Conservation (phyloP, 352 stramenopile species). For the Phytophthora litchii region DNA sequence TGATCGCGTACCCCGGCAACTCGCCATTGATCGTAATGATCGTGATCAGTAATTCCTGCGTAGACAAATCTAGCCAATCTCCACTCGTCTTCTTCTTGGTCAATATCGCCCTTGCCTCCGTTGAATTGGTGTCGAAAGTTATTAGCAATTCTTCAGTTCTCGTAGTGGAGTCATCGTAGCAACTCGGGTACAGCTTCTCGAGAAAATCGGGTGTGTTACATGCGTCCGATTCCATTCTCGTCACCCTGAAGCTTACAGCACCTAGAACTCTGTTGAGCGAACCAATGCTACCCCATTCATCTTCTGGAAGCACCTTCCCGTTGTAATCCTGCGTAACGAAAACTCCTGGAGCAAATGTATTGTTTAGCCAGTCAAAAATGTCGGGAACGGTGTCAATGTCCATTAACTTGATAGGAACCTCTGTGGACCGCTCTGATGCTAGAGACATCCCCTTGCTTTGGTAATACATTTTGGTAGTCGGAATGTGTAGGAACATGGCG, state of each 20-base stretch:
- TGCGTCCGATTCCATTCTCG: conserved; percentile 11
- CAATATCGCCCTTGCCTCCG: conserved; percentile 3
- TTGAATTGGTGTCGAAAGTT: conserved; percentile 13
- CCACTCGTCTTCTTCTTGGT: conserved; percentile 5
- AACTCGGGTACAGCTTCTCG: conserved; percentile 7
- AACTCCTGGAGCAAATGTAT: conserved; percentile 45
- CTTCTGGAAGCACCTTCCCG: conserved; percentile 26
- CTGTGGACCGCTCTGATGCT: conserved; percentile 28
- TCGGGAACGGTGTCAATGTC: conserved; percentile 40
- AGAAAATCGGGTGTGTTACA: conserved; percentile 10
- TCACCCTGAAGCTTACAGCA: conserved; percentile 38
- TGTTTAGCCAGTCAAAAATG: conserved; percentile 50
- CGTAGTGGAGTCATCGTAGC: conserved; percentile 3
- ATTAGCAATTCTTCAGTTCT: conserved; percentile 7
- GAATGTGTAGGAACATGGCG: conserved; percentile 53
- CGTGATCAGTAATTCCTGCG: conserved; percentile 8
- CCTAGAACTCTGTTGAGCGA: conserved; percentile 47
- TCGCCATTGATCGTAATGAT: conserved; percentile 16
- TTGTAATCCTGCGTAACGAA: conserved; percentile 60
- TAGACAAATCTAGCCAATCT: conserved; percentile 6
- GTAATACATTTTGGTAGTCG: conserved; percentile 38
- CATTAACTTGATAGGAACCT: conserved; percentile 35
- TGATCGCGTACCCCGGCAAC: conserved; percentile 9
- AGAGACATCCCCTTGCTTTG: conserved; percentile 38
- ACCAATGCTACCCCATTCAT: conserved; percentile 36